A percentile compares a stretch with the other conserved stretches of the same genome.
Evolutionary conservation across 169 alveolate genomes (phyloP).

Genomic region (Perkinsus marinus): DNA sequence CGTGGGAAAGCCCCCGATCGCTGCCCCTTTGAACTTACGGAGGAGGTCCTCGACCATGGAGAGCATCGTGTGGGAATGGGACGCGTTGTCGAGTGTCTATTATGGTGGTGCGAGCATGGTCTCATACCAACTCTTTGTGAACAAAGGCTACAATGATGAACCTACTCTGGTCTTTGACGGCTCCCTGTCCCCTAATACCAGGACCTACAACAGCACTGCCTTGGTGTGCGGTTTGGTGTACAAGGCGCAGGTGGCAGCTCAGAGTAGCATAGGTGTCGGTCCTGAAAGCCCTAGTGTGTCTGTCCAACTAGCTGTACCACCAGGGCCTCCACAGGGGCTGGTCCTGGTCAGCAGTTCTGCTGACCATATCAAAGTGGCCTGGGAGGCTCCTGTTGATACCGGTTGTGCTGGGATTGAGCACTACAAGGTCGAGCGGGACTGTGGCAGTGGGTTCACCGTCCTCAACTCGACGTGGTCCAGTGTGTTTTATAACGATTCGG

Average conservation of each 20-base stretch:
- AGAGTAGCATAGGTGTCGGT: slow-evolving; percentile 18
- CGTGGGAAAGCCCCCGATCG: slow-evolving; percentile 25
- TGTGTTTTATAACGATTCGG: neutral
- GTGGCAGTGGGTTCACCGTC: slow-evolving; percentile 15
- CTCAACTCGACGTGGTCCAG: neutral
- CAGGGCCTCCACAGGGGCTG: neutral
- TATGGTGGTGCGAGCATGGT: slow-evolving; percentile 23
- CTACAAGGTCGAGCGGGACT: slow-evolving; percentile 19
- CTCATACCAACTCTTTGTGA: slow-evolving; percentile 22
- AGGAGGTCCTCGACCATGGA: slow-evolving; percentile 11
- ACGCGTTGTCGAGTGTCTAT: neutral
- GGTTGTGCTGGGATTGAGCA: slow-evolving; percentile 19
- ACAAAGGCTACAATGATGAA: slow-evolving; percentile 14
- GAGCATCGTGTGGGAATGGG: slow-evolving; percentile 19
- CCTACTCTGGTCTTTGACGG: slow-evolving; percentile 17
- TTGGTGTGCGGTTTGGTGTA: slow-evolving; percentile 18
- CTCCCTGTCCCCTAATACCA: neutral
- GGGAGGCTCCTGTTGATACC: slow-evolving; percentile 22
- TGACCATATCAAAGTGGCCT: neutral
- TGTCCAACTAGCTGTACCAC: slow-evolving; percentile 14
- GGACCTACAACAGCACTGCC: slow-evolving; percentile 10
- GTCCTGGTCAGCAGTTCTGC: neutral
- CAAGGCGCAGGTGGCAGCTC: slow-evolving; percentile 23
- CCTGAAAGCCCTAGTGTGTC: slow-evolving; percentile 5
- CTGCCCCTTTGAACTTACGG: slow-evolving; percentile 7